Percentiles rank a stretch among this genome's conserved stretches.
phyloP scores from a whole-genome alignment of 345 rosid genomes.

The Aquilaria sinensis region DNA sequence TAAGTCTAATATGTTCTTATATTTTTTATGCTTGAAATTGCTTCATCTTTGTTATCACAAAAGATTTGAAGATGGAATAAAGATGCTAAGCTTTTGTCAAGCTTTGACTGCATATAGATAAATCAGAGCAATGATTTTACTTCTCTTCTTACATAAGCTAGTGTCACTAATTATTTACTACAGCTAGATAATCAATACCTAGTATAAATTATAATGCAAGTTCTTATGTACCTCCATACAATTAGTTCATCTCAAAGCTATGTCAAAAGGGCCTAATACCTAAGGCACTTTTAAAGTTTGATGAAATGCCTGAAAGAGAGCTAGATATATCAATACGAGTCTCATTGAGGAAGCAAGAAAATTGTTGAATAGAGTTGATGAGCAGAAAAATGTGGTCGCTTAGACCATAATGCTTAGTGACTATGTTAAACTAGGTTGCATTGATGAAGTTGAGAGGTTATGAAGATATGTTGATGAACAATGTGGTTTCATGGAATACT shows the following conservation, averaged over 20 bases:
- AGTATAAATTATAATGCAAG: slow-evolving; percentile 21
- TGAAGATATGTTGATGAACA: slow-evolving; percentile 50
- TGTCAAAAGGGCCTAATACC: slow-evolving; percentile 36
- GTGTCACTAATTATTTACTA: not conserved
- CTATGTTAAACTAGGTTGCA: slow-evolving; percentile 38
- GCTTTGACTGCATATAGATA: too few species aligned
- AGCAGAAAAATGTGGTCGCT: slow-evolving; percentile 56
- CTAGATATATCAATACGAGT: slow-evolving; percentile 51
- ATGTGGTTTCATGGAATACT: slow-evolving; percentile 69
- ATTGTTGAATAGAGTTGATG: slow-evolving; percentile 48
- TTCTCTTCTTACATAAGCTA: not conserved
- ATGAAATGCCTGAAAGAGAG: slow-evolving; percentile 45
- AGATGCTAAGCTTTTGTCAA: not conserved
- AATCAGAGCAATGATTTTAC: too few species aligned
- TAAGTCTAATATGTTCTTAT: too few species aligned
- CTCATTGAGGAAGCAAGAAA: slow-evolving; percentile 50
- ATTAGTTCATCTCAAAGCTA: slow-evolving; percentile 39
- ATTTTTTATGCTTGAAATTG: too few species aligned
- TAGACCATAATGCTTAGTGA: slow-evolving; percentile 74
- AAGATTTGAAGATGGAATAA: not conserved
- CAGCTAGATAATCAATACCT: slow-evolving; percentile 11
- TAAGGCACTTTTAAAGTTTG: slow-evolving; percentile 62
- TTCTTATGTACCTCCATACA: slow-evolving; percentile 32
- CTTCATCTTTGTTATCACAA: not conserved
- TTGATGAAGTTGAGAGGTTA: slow-evolving; percentile 53